A percentile compares a stretch with the other conserved stretches of the same genome.
phyloP scores from a whole-genome alignment of 2,329 filamentous ascomycete species.

The Colletotrichum musae region DNA sequence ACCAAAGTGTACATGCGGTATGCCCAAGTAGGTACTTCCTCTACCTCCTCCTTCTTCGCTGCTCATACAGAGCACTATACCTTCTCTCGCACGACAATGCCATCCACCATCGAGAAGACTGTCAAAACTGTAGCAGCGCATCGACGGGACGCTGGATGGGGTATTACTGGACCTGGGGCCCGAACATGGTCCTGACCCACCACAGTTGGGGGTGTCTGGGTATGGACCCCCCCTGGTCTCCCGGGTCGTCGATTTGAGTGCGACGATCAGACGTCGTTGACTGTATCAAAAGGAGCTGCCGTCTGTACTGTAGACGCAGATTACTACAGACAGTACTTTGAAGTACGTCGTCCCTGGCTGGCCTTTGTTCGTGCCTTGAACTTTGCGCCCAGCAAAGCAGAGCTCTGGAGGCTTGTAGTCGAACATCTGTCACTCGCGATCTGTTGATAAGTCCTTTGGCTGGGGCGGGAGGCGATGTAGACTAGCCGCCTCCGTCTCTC shows the following conservation, averaged over 20 bases:
- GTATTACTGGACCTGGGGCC: constrained; percentile 18
- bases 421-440: not conserved
- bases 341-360: not conserved
- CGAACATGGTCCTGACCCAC: constrained; percentile 27
- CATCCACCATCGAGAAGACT: not conserved
- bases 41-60: too few species aligned
- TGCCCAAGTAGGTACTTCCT: not conserved
- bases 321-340: too few species aligned
- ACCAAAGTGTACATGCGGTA: not conserved
- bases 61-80: too few species aligned
- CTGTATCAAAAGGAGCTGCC: constrained; percentile 26
- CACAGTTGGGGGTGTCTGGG: constrained; percentile 3
- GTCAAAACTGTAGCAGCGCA: not conserved
- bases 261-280: constrained; percentile 36
- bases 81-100: constrained; percentile 1
- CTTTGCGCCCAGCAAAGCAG: not conserved
- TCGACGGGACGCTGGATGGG: not conserved
- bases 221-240: constrained; percentile 7
- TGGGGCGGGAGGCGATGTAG: constrained; percentile 8
- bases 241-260: constrained; percentile 28
- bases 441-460: not conserved
- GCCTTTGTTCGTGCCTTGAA: constrained; percentile 21
- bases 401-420: not conserved
- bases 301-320: constrained; percentile 1
- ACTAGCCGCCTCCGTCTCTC: constrained; percentile 20